Evolutionary conservation across 768 basidiomycete species (phyloP), one percentile per base, ranked within the genome.

Genomic region (Boletales sp.): DNA sequence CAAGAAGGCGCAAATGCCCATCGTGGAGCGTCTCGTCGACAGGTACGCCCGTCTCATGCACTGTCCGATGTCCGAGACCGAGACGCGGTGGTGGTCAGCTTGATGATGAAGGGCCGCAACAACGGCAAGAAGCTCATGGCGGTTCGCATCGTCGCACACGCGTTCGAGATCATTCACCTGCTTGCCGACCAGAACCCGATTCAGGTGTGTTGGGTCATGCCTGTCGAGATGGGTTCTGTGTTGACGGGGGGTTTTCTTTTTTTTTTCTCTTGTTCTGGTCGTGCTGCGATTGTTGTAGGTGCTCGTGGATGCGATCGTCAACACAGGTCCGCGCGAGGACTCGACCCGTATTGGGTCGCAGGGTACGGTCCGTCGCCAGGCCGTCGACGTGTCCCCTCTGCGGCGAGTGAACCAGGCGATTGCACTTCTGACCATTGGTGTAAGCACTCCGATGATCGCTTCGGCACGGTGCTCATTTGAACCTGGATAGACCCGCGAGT

Each of bases 71-170:
- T 15, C 15, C 34, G 34, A 21, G 17, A 46, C 31, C 27, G 24
- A 27, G 24, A 27, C 24, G 24, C 24, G 24, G 24, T 45, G 24
- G 24, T 45, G 11, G 30, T 18, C 27, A 95, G 93, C 72, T 76
- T 99, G 70, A 99, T 99, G 97, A 99, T 99, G 97, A 97, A 98
- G 78, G 97, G 97, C 54, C 94, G 97, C 74, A 99, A 98, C 86
- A 98, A 94, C 77, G 97, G 97, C 69, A 97, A 98, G 81, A 98
- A 98, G 77, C 86, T 98, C 70, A 76, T 99, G 73, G 87, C 97
- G 65, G 91, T 99, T 73, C 93, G 97, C 74, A 99, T 99, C 66
- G 97, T 99, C 66, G 90, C 93, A 52, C 97, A 99, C 74, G 90
- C 97, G 32, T 99, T 99, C 71, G 97, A 99, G 78, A 94, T 99